A percentile compares a stretch with the other conserved stretches of the same genome.
These are phyloP conservation scores for Prosopis cineraria DNA, from an alignment of 306 rosid genomes.

Conservation along the genomic window DNA sequence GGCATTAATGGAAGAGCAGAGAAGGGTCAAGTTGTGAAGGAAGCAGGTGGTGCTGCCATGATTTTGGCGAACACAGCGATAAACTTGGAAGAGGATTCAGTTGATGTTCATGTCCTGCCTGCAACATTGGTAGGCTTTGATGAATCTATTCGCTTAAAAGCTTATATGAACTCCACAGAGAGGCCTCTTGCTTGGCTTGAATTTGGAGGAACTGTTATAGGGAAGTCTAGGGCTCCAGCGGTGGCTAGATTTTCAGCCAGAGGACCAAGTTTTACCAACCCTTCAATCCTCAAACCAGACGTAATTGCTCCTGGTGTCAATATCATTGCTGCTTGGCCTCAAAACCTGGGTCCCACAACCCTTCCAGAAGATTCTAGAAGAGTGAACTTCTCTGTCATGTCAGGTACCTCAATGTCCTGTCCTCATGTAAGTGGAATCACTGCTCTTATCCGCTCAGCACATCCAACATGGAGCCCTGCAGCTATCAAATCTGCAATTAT, in stretches of 20 bases:
- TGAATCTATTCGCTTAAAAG: conserved; percentile 65
- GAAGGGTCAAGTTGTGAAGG: conserved; percentile 85
- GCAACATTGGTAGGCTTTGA: conserved; percentile 86
- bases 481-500: conserved; percentile 65
- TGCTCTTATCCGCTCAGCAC: conserved; percentile 60
- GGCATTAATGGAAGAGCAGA: conserved; percentile 89
- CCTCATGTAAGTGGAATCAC: conserved; percentile 74
- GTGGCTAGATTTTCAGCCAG: conserved; percentile 87
- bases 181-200: conserved; percentile 63
- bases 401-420: conserved; percentile 75
- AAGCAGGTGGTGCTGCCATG: conserved; percentile 92
- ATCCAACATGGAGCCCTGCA: conserved; percentile 77
- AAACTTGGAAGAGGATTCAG: conserved; percentile 84
- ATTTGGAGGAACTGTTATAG: conserved; percentile 80
- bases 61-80: conserved; percentile 77
- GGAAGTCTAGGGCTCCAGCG: conserved; percentile 70
- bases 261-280: conserved; percentile 85
- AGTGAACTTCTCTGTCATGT: conserved; percentile 86
- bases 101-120: conserved; percentile 91
- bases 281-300: conserved; percentile 94
- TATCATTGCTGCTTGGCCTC: conserved; percentile 99
- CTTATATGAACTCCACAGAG: conserved; percentile 67
- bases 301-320: conserved; percentile 95
- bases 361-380: conserved; percentile 83
- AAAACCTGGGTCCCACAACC: conserved; percentile 82